Base-by-base conservation (phyloP, 2,329 filamentous ascomycete species). In the Arthrinium phaeospermum region DNA sequence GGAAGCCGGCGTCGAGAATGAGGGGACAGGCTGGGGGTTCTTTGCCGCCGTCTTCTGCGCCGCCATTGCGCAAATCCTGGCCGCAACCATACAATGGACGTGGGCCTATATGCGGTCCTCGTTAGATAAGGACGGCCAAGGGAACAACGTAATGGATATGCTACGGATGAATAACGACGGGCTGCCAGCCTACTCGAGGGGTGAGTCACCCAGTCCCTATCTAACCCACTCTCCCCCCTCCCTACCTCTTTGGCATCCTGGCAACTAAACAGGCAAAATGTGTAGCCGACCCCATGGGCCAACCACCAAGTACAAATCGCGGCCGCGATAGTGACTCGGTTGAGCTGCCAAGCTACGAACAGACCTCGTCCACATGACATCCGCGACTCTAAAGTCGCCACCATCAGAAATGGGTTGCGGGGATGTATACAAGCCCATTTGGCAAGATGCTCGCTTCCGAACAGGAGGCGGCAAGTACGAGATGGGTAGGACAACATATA, bases 31-130 rank as follows among this genome's bases (percentile, higher is more conserved):
- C 44, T 68, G 67, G 41, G 30, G 67, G 13, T 68, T 68, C 24
- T 27, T 47, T 30, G 67, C 67, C 16, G 67, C 67, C 24, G 7
- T 68, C 44, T 68, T 45, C 44, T 46, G 67, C 44, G 67, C 67
- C 12, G 67, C 44, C 13, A 12, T 47, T 46, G 44, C 41, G 14
- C 67, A 68, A 41, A 45, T 22, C 5, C 44, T 68, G 44, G 41
- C 67, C 44, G 67, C 24, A 5, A 27, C 34, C 44, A 19, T 68
- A 27, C 67, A 68, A 16, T 68, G 67, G 41, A n/a, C 30, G 7
- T 47, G 44, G 67, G 44, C 30, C 10, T 16, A 1, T 41, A n/a
- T 69, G 34, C 27, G 14, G 8, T 27, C 22, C 45, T 49, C 67
- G 24, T 24, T 68, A n/a, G 44, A 64, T 5, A 41, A 64, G 10